These are phyloP conservation scores for Penicillium occitanis DNA, from an alignment of 2,329 filamentous ascomycete genomes.

Conservation along the genomic window DNA sequence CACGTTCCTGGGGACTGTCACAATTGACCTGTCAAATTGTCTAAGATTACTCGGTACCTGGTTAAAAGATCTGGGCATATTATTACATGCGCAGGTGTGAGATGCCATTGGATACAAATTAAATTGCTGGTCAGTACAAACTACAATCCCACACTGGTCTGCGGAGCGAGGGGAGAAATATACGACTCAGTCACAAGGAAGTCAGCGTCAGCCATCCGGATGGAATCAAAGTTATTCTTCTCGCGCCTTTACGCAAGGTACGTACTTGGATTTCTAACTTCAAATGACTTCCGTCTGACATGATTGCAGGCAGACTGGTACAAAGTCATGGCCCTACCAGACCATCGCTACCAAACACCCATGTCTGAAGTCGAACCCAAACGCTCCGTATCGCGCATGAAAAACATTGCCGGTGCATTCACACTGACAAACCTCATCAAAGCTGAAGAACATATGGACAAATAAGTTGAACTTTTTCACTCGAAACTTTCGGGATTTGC, in stretches of 20 bases:
- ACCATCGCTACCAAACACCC: constrained; percentile 4
- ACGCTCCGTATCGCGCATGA: not conserved
- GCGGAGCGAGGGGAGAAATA: too few relatives aligned
- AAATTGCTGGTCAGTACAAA: not conserved
- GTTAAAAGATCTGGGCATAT: not conserved
- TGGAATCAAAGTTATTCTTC: constrained; percentile 3
- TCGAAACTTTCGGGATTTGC: not conserved
- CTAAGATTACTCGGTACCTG: not conserved
- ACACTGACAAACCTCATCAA: not conserved
- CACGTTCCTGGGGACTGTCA: not conserved
- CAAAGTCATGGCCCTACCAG: constrained; percentile 7
- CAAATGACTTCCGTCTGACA: not conserved
- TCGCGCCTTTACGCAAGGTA: not conserved
- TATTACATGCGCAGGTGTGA: not conserved
- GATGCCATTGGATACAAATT: not conserved
- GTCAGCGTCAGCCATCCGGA: constrained; percentile 14
- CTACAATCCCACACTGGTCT: too few relatives aligned
- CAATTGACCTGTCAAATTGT: not conserved
- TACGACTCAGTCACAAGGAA: constrained; percentile 3
- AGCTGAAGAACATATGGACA: not conserved
- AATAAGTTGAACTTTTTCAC: not conserved
- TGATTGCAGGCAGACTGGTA: constrained; percentile 4
- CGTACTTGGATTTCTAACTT: too few relatives aligned
- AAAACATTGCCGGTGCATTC: not conserved
- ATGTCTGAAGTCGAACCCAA: constrained; percentile 8